Percentiles rank a stretch among this genome's conserved stretches.
These are phyloP conservation scores for Vigna radiata DNA, from an alignment of 306 rosid genomes.

Conservation along the genomic window DNA sequence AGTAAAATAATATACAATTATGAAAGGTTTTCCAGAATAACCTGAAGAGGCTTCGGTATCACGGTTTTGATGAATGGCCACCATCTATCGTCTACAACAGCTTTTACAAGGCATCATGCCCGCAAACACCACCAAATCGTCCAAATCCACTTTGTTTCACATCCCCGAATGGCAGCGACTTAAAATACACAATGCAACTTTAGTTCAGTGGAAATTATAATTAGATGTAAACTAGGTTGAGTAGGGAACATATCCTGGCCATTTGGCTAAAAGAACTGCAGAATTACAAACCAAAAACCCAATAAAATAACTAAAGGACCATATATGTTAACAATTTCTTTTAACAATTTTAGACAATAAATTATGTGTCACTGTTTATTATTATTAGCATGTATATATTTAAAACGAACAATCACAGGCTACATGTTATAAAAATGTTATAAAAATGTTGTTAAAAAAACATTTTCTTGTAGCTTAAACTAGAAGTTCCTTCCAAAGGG, in stretches of 20 bases:
- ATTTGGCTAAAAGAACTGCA: constrained; percentile 41
- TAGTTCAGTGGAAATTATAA: constrained; percentile 41
- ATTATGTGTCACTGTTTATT: too few relatives aligned
- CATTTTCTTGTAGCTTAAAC: neutral
- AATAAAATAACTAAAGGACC: neutral
- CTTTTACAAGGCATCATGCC: constrained; percentile 93
- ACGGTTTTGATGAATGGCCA: constrained; percentile 84
- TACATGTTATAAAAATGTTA: too few relatives aligned
- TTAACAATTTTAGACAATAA: too few relatives aligned
- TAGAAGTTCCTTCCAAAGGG: constrained; percentile 3
- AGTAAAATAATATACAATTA: constrained; percentile 1
- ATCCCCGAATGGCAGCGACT: constrained; percentile 98
- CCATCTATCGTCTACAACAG: constrained; percentile 97
- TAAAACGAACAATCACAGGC: too few relatives aligned
- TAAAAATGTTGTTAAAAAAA: too few relatives aligned
- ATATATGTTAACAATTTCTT: too few relatives aligned
- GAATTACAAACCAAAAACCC: constrained; percentile 13
- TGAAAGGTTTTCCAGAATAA: constrained; percentile 49
- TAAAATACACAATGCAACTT: constrained; percentile 47
- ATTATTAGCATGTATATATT: too few relatives aligned
- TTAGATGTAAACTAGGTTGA: constrained; percentile 6
- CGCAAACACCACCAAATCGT: constrained; percentile 89
- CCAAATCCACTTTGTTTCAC: constrained; percentile 97
- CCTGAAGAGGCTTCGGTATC: constrained; percentile 94
- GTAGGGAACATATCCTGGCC: neutral